These are phyloP conservation scores for Sugiyamaella xylanicola DNA, from an alignment of 1,139 yeast species.

Conservation along the genomic window DNA sequence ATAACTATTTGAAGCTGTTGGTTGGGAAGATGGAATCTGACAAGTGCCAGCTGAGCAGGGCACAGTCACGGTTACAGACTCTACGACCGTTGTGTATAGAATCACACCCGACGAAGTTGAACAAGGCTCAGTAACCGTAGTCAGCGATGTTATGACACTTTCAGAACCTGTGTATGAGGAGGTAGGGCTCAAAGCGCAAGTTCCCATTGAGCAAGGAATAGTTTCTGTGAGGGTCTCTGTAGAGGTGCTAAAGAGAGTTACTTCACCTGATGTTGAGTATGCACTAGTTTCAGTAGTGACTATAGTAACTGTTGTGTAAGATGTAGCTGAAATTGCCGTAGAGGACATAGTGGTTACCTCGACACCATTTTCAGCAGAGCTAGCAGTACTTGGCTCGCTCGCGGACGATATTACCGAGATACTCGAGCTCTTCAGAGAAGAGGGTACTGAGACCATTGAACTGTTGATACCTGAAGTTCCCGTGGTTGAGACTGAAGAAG, in stretches of 20 bases:
- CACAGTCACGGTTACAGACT: conserved; percentile 15
- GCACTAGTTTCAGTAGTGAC: background rate
- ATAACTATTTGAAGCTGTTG: background rate
- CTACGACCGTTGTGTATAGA: conserved; percentile 11
- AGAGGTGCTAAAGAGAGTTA: background rate
- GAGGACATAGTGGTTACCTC: background rate
- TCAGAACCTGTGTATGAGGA: background rate
- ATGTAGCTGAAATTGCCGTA: background rate
- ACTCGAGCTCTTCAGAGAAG: too few relatives aligned
- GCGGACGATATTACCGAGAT: background rate
- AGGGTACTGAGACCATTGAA: too few relatives aligned
- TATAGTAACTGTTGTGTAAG: background rate
- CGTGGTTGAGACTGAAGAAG: background rate
- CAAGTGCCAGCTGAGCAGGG: conserved; percentile 13
- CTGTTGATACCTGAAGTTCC: too few relatives aligned
- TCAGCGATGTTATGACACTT: background rate
- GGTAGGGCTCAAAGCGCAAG: background rate
- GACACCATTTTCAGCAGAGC: background rate
- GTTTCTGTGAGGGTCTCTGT: background rate
- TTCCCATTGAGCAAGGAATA: background rate
- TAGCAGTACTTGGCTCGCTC: background rate
- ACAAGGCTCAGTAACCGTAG: conserved; percentile 19
- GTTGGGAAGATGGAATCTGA: background rate
- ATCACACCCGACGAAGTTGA: conserved; percentile 14
- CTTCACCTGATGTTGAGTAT: background rate